Evolutionary conservation across 2,329 filamentous ascomycete species (phyloP), one percentile per base, ranked within the genome.

Genomic region (Trichoderma endophyticum): DNA sequence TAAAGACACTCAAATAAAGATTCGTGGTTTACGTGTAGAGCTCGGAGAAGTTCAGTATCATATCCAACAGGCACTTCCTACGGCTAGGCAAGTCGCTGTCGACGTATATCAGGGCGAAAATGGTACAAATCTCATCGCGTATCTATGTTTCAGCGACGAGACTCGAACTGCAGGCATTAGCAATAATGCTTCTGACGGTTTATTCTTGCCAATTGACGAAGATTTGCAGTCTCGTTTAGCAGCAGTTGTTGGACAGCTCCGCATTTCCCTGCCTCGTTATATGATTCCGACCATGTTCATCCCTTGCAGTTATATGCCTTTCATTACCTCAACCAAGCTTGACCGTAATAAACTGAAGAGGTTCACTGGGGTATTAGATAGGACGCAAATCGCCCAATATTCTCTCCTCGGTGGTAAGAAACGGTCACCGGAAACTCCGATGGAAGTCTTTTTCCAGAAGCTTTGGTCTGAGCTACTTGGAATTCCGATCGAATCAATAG

Each of bases 1-100:
- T 11, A 71, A 71, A 30, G 70, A 71, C 18, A 71, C 62, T 0
- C 70, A 71, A 36, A 71, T 71, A 15, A 71, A 71, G 63, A 71
- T 71, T 18, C 70, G 70, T 51, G 70, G 70, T 11, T 21, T 71
- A 12, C 70, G 70, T 36, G 62, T 71, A 6, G 70, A 71, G 63
- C 54, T 71, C 11, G 70, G 70, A 36, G 70, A 71, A 12, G 63
- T 71, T 36, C 62, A 71, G 36, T 39, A 71, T 36, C 61, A 71
- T 21, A 67, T 71, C 14, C 61, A 67, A 28, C 54, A 71, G 36
- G 51, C 70, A 43, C 36, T 71, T 9, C 26, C 61, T 11, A 24
- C 26, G 1, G 63, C 56, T 9, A 26, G 24, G 21, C 63, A 71
- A 43, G 70, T 68, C 26, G 62, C 63, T 12, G 63, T 71, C 14